Base-by-base conservation (phyloP, 1,284 basidiomycete species). In the Cryptococcus sp. region DNA sequence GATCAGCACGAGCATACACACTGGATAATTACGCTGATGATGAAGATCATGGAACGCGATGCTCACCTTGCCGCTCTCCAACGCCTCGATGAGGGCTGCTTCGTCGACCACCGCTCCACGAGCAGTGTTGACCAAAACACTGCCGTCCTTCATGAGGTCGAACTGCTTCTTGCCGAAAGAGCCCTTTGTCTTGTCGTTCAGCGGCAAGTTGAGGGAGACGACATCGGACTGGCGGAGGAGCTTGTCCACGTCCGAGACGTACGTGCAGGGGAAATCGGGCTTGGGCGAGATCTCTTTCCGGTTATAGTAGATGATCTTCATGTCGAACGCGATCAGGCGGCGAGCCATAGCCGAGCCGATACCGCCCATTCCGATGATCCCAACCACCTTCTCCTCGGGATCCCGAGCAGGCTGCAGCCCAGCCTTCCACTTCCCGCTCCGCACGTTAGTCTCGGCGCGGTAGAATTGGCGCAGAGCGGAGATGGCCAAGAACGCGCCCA, bases 21-120 rank as follows among this genome's bases (percentile, higher is more conserved):
- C 15, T 35, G 6, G 46, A 45, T 1, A 20, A 20, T 50, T n/a
- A 39, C 23, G 19, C 8, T 15, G 17, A 38, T 17, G n/a, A 27
- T 51, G 5, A n/a, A 31, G 10, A 17, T 38, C n/a, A n/a, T n/a
- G n/a, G n/a, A n/a, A n/a, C 8, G n/a, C 8, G 16, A 15, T 44
- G 23, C 31, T 51, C 57, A 73, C 71, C 62, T 76, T 70, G n/a
- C 91, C 91, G 65, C 87, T 86, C 71, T 91, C 87, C 59, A 95
- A 78, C 15, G 91, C 91, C 19, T 84, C 84, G 64, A 95, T 89
- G 80, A 94, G 49, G 2, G 91, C 92, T 3, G 84, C 86, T 76
- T 95, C 91, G 65, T 94, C 90, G 47, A 95, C 85, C 23, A 95
- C 87, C 71, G 90, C 93, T 6, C 93, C 93, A 45, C 93, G 81